A percentile compares a stretch with the other conserved stretches of the same genome.
Evolutionary conservation across 2,329 filamentous ascomycete species (phyloP).

Genomic region (Fusarium ambrosium): DNA sequence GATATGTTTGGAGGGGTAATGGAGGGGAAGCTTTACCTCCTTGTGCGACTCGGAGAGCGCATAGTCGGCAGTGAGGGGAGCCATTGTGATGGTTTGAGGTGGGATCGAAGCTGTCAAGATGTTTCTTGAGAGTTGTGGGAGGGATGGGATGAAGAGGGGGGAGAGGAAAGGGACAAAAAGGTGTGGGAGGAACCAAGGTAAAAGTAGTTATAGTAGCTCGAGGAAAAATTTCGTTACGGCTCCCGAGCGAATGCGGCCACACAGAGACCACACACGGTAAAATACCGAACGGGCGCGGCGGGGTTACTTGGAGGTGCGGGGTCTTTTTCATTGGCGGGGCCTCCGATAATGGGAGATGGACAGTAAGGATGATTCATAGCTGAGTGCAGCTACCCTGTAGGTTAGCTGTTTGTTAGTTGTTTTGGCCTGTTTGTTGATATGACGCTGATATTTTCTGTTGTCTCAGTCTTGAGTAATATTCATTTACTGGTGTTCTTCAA

Average conservation of each 20-base stretch:
- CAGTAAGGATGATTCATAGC: background rate
- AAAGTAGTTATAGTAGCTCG: slow-evolving; percentile 24
- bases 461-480: background rate
- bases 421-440: background rate
- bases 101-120: slow-evolving; percentile 16
- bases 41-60: slow-evolving; percentile 68
- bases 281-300: slow-evolving; percentile 28
- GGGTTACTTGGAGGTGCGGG: slow-evolving; percentile 43
- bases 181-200: slow-evolving; percentile 36
- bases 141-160: slow-evolving; percentile 7
- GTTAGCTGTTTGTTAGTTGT: slow-evolving; percentile 1
- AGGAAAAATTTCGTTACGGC: slow-evolving; percentile 36
- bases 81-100: slow-evolving; percentile 52
- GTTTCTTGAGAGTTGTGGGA: slow-evolving; percentile 22
- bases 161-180: slow-evolving; percentile 21
- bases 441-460: background rate
- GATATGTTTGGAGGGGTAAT: slow-evolving; percentile 38
- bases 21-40: slow-evolving; percentile 58
- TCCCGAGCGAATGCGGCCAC: slow-evolving; percentile 29
- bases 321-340: slow-evolving; percentile 40
- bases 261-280: slow-evolving; percentile 25
- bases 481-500: background rate
- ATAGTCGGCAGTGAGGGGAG: slow-evolving; percentile 61
- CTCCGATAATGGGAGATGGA: slow-evolving; percentile 37
- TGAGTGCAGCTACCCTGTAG: slow-evolving; percentile 27